phyloP scores from a whole-genome alignment of 2,329 filamentous ascomycete species.

The Xylariomycetidae sp. region DNA sequence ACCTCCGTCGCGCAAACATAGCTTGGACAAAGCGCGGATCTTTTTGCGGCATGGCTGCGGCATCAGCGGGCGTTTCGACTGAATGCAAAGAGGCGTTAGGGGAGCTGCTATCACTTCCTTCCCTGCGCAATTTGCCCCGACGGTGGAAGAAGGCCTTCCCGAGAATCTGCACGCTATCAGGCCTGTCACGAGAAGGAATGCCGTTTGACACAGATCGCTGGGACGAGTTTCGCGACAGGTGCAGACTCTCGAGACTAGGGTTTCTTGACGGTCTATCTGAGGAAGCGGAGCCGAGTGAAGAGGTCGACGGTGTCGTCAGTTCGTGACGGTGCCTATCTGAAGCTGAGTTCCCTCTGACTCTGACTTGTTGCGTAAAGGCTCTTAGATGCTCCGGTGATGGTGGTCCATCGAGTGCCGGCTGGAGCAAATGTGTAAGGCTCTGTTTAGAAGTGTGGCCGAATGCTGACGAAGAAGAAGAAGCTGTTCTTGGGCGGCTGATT shows the following conservation, averaged over 20 bases:
- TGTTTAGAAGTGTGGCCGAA: slow-evolving; percentile 10
- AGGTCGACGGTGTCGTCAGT: slow-evolving; percentile 50
- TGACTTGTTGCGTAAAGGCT: no score
- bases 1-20: slow-evolving; percentile 48
- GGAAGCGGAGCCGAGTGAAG: slow-evolving; percentile 45
- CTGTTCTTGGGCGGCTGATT: slow-evolving; percentile 12
- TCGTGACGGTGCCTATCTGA: slow-evolving; percentile 42
- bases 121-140: slow-evolving; percentile 46
- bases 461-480: slow-evolving; percentile 9
- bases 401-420: slow-evolving; percentile 55
- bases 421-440: slow-evolving; percentile 41
- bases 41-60: slow-evolving; percentile 27
- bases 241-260: slow-evolving; percentile 40
- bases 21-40: slow-evolving; percentile 43
- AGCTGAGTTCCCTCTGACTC: no score
- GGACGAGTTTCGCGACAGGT: slow-evolving; percentile 53
- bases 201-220: slow-evolving; percentile 49
- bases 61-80: slow-evolving; percentile 35
- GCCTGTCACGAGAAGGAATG: slow-evolving; percentile 48
- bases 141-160: slow-evolving; percentile 57
- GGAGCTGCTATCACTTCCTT: slow-evolving; percentile 44
- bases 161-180: slow-evolving; percentile 56
- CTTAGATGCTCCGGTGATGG: slow-evolving; percentile 57
- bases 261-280: slow-evolving; percentile 48
- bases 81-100: slow-evolving; percentile 46